phyloP scores from a whole-genome alignment of 73 alveolate genomes.

The Stentor roeselii region DNA sequence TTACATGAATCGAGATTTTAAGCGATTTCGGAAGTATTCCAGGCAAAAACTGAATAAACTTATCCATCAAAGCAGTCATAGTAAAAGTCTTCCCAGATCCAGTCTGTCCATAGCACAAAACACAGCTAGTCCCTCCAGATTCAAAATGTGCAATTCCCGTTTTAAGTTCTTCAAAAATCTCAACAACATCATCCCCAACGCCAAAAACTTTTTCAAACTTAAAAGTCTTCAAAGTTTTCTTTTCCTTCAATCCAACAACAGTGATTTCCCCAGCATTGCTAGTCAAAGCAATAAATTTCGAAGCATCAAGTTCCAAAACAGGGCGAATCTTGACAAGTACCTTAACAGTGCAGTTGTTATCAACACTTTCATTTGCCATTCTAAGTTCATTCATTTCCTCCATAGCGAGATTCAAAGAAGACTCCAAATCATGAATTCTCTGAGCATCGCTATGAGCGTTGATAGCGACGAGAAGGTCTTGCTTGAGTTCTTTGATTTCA shows the following conservation, averaged over 20 bases:
- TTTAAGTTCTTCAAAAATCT: not conserved
- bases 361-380: not conserved
- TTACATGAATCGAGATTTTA: not conserved
- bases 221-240: not conserved
- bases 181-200: not conserved
- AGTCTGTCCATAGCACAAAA: slow-evolving; percentile 28
- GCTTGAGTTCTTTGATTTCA: not conserved
- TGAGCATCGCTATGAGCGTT: not conserved
- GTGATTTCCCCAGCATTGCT: not conserved
- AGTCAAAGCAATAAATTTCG: not conserved
- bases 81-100: slow-evolving; percentile 31
- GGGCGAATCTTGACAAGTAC: slow-evolving; percentile 11
- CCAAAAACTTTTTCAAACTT: slow-evolving; percentile 21
- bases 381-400: not conserved
- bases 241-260: not conserved
- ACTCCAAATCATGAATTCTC: not conserved
- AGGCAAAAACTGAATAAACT: too few relatives aligned
- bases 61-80: not conserved
- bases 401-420: not conserved
- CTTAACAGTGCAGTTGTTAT: not conserved
- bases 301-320: not conserved
- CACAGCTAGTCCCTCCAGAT: slow-evolving; percentile 23
- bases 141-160: not conserved
- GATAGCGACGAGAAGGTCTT: not conserved
- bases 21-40: not conserved